phyloP scores from a whole-genome alignment of 495 filamentous ascomycete genomes.

The Talaromyces borbonicus region DNA sequence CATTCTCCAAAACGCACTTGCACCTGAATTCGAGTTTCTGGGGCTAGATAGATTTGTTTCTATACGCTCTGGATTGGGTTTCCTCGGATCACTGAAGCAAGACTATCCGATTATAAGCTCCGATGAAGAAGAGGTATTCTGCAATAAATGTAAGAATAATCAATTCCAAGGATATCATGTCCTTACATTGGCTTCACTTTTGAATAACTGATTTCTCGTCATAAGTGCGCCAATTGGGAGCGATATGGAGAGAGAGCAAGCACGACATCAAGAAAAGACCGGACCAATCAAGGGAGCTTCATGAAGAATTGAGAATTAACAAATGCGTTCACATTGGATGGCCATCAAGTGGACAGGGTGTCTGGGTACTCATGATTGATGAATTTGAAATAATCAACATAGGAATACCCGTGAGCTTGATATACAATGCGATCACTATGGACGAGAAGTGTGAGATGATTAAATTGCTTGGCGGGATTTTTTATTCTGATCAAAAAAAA shows the following conservation, averaged over 20 bases:
- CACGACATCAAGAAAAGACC: too few relatives aligned
- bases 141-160: neutral
- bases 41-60: neutral
- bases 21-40: neutral
- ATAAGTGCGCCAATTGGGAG: neutral
- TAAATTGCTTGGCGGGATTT: neutral
- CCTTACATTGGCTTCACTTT: too few relatives aligned
- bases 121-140: neutral
- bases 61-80: neutral
- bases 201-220: too few relatives aligned
- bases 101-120: neutral
- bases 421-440: slow-evolving; percentile 10
- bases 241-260: neutral
- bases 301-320: neutral
- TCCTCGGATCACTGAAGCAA: neutral
- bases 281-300: neutral
- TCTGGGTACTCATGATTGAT: neutral
- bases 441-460: neutral
- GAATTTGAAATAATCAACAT: neutral
- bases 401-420: neutral
- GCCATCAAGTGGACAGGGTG: neutral
- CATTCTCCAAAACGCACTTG: neutral
- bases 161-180: too few relatives aligned
- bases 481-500: neutral
- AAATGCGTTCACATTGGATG: neutral